Evolutionary conservation across 495 filamentous ascomycete genomes (phyloP).

Genomic region (Paragyromitra xinjiangensis): DNA sequence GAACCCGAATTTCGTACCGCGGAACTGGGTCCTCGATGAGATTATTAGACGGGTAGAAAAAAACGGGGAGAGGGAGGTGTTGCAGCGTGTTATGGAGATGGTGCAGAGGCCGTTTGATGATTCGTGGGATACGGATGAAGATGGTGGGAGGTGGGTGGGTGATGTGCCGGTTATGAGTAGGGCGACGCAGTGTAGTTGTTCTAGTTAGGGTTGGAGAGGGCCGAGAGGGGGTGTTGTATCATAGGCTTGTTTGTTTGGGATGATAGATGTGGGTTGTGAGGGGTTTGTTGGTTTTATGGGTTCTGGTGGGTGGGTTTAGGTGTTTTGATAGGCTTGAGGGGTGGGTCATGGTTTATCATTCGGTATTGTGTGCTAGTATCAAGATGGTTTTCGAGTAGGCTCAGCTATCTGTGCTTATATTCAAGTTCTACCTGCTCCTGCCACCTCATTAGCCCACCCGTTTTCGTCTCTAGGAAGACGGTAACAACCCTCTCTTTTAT

Average conservation of each 20-base stretch:
- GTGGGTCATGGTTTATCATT: no score
- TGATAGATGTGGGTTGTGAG: not conserved
- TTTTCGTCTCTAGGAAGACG: no score
- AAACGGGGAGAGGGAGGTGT: constrained; percentile 78
- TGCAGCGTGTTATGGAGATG: constrained; percentile 80
- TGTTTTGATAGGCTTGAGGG: no score
- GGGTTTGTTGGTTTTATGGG: not conserved
- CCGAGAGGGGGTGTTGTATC: not conserved
- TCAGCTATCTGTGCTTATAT: no score
- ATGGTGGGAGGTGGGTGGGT: constrained; percentile 78
- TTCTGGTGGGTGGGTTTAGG: no score
- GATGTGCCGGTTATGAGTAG: constrained; percentile 81
- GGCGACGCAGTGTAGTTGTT: constrained; percentile 90
- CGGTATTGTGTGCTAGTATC: no score
- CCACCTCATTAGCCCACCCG: no score
- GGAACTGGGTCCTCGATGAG: constrained; percentile 93
- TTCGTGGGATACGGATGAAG: constrained; percentile 71
- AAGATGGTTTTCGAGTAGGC: no score
- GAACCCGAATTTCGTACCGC: constrained; percentile 90
- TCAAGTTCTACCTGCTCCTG: no score
- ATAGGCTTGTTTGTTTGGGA: not conserved
- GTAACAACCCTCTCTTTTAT: no score
- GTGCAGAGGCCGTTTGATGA: constrained; percentile 84
- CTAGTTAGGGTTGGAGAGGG: constrained; percentile 21
- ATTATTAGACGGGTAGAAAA: constrained; percentile 87